Evolutionary conservation across 306 rosid genomes (phyloP), one percentile per base, ranked within the genome.

Genomic region (Quercus ilex): DNA sequence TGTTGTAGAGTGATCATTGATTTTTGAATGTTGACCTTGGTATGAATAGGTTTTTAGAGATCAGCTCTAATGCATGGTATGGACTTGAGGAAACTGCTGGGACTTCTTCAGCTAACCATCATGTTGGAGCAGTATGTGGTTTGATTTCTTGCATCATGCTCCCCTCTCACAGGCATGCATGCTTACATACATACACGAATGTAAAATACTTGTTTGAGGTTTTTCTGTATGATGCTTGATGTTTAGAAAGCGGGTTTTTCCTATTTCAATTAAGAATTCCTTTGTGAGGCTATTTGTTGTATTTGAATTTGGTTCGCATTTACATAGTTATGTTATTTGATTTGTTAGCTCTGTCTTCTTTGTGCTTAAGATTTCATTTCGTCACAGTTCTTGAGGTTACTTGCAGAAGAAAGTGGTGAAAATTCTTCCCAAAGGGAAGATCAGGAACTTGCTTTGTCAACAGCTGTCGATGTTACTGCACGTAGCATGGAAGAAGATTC

Each of bases 31-130:
- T 64, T 84, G 52, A 33, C 41, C 21, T 20, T 75, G 51, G 1
- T 20, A 51, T 76, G 82, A 56, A 55, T 77, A 94, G 98, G 85
- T 88, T 85, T 81, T 83, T 92, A 41, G 92, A 83, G 74, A 91
- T 94, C 80, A 89, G 90, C 74, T 70, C 92, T 46, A 86, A 59
- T 20, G 97, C 98, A 41, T 94, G 98, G 97, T 78, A 93, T 74
- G 98, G 94, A 62, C 89, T 94, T 68, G 93, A 89, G 83, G 97
- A 94, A 90, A 92, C 97, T 20, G 89, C 97, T 69, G 97, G 92
- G n/a, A 78, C 88, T 74, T 26, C 92, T 78, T 75, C 83, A n/a
- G 92, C 93, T 77, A 73, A 84, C 23, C 87, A 84, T 81, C 97
- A 90, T 59, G 93, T 94, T n/a, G 98, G 98, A 83, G 93, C 97